Evolutionary conservation across 805 yeast genomes (phyloP).

Genomic region (Barnettozyma vustinii): DNA sequence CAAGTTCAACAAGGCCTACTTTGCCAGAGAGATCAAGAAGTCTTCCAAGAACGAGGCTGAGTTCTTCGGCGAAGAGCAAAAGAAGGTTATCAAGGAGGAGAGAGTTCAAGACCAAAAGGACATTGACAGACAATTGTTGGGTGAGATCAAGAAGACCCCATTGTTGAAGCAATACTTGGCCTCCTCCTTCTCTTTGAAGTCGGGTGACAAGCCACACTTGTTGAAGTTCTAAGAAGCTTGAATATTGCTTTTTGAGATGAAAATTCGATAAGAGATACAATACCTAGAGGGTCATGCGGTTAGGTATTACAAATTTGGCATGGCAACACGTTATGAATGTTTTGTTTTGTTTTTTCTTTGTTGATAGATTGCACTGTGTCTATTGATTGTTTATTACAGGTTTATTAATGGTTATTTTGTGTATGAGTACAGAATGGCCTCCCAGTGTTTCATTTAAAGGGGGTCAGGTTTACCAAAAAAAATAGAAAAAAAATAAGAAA

Average conservation of each 20-base stretch:
- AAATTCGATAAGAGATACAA: neutral
- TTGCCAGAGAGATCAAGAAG: conserved; percentile 79
- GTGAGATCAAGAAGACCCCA: conserved; percentile 96
- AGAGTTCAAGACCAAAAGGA: conserved; percentile 95
- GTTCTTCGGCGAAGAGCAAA: conserved; percentile 72
- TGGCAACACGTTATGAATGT: conserved; percentile 2
- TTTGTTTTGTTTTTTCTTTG: neutral
- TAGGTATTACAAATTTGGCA: neutral
- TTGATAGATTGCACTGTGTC: neutral
- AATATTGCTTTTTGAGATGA: neutral
- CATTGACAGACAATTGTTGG: conserved; percentile 86
- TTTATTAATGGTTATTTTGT: conserved; percentile 3
- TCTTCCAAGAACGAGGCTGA: conserved; percentile 84
- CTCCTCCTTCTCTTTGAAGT: conserved; percentile 91
- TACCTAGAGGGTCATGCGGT: conserved; percentile 1
- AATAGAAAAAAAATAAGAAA: neutral
- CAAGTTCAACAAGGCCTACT: conserved; percentile 91
- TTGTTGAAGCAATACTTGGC: conserved; percentile 95
- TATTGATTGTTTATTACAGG: conserved; percentile 3
- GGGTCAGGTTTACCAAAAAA: neutral
- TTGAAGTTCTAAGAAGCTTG: conserved; percentile 74
- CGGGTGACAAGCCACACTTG: conserved; percentile 97
- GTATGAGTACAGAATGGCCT: neutral
- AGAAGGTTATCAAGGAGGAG: conserved; percentile 87
- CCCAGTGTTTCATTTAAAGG: neutral